Percentiles rank a stretch among this genome's conserved stretches.
These are phyloP conservation scores for Hemisphaericaspora xylanilytica DNA, from an alignment of 1,139 yeast species.

Conservation along the genomic window DNA sequence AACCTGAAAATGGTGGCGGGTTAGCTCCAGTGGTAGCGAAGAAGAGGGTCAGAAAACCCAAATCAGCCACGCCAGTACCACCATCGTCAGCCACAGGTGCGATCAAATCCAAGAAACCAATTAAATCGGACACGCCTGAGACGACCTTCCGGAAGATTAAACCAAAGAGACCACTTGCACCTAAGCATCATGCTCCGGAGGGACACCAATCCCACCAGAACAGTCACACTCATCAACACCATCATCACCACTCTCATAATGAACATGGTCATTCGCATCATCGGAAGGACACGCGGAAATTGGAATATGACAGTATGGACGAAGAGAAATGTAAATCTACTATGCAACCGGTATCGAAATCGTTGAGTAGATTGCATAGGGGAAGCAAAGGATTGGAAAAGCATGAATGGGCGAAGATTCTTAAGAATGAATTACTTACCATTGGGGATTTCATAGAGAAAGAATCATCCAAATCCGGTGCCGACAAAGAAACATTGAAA, in stretches of 20 bases:
- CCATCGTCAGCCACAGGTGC: slow-evolving; percentile 13
- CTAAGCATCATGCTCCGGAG: slow-evolving; percentile 5
- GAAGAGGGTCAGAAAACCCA: slow-evolving; percentile 18
- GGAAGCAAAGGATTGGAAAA: slow-evolving; percentile 84
- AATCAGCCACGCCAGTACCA: slow-evolving; percentile 11
- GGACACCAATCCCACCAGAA: slow-evolving; percentile 8
- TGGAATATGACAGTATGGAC: slow-evolving; percentile 81
- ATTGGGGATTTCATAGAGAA: slow-evolving; percentile 70
- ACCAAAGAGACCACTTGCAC: slow-evolving; percentile 13
- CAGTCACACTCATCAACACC: slow-evolving; percentile 5
- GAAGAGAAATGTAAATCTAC: slow-evolving; percentile 64
- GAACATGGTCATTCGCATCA: slow-evolving; percentile 5
- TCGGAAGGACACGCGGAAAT: slow-evolving; percentile 32
- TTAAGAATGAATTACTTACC: slow-evolving; percentile 70
- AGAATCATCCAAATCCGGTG: slow-evolving; percentile 10
- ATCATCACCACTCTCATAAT: slow-evolving; percentile 4
- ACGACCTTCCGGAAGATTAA: slow-evolving; percentile 6
- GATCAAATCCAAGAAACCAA: slow-evolving; percentile 8
- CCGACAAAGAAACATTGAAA: slow-evolving; percentile 35
- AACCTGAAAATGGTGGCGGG: slow-evolving; percentile 23
- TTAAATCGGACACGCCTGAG: slow-evolving; percentile 22
- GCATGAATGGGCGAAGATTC: slow-evolving; percentile 75
- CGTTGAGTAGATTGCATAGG: slow-evolving; percentile 69
- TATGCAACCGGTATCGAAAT: slow-evolving; percentile 71
- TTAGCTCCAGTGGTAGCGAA: slow-evolving; percentile 13